These are phyloP conservation scores for Halophytophthora batemanensis DNA, from an alignment of 352 stramenopile genomes.

Conservation along the genomic window DNA sequence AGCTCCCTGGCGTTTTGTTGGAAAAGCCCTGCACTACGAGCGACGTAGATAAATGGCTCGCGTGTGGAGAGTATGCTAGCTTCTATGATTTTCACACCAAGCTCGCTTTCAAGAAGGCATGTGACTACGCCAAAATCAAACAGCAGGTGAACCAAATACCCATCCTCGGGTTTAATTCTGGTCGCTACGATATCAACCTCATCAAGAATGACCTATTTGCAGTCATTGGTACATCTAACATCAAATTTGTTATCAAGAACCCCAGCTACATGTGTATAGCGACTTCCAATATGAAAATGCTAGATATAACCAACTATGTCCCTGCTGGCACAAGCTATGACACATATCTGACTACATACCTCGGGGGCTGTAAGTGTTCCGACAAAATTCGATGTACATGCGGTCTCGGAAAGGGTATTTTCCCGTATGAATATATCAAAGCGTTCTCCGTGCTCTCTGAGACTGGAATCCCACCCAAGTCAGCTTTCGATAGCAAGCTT, in stretches of 20 bases:
- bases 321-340: constrained; percentile 22
- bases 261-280: constrained; percentile 24
- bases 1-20: constrained; percentile 1
- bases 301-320: constrained; percentile 26
- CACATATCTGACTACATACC: constrained; percentile 19
- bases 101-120: background rate
- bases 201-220: constrained; percentile 24
- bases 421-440: constrained; percentile 28
- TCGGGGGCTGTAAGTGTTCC: constrained; percentile 21
- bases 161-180: constrained; percentile 3
- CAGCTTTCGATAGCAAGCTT: constrained; percentile 15
- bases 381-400: constrained; percentile 23
- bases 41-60: constrained; percentile 1
- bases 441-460: constrained; percentile 16
- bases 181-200: constrained; percentile 22
- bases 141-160: background rate
- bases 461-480: constrained; percentile 9
- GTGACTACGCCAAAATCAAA: background rate
- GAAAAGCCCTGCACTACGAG: background rate
- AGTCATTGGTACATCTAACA: constrained; percentile 2
- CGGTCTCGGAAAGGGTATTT: constrained; percentile 16
- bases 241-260: constrained; percentile 19
- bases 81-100: constrained; percentile 3
- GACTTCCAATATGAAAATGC: constrained; percentile 17
- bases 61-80: background rate